phyloP scores from a whole-genome alignment of 306 rosid species.

The Prunus armeniaca region DNA sequence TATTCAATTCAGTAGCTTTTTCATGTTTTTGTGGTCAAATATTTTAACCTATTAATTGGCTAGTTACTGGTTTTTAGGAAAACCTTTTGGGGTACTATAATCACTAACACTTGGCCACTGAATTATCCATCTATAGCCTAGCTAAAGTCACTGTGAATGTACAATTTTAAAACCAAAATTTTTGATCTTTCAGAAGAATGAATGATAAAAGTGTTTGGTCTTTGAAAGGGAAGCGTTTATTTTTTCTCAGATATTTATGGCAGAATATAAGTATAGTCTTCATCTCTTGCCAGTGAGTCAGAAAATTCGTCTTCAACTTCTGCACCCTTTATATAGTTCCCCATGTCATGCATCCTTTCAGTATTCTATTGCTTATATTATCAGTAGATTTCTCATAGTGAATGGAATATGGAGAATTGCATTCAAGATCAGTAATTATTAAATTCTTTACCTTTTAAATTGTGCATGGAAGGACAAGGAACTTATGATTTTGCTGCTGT shows the following conservation, averaged over 20 bases:
- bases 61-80: no score
- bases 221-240: no score
- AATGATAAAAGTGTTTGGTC: no score
- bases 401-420: conserved; percentile 17
- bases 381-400: conserved; percentile 1
- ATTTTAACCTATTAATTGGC: no score
- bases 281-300: neutral
- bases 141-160: no score
- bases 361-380: conserved; percentile 14
- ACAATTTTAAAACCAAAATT: no score
- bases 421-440: neutral
- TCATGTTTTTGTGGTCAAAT: no score
- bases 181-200: no score
- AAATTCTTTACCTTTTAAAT: neutral
- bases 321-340: neutral
- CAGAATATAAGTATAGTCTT: neutral
- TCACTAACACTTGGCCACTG: no score
- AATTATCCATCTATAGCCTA: no score
- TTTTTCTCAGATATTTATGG: neutral
- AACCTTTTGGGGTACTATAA: no score
- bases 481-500: conserved; percentile 7
- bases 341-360: neutral
- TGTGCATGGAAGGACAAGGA: neutral
- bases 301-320: neutral
- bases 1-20: no score